Base-by-base conservation (phyloP, 2,329 filamentous ascomycete species). In the Sordariomycetes sp. region DNA sequence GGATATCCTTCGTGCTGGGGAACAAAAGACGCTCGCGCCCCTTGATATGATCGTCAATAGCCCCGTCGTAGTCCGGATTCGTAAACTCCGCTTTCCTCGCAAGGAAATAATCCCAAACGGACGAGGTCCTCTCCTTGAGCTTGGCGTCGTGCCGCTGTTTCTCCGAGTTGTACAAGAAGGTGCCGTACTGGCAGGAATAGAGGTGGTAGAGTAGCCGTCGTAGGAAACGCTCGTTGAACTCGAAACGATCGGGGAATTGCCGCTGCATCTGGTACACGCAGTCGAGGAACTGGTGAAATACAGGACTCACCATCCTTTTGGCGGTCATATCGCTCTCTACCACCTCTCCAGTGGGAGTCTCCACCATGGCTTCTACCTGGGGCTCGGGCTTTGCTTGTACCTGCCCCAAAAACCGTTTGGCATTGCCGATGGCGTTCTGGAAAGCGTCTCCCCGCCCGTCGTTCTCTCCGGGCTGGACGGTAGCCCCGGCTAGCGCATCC, bases 281-380 rank as follows among this genome's bases (percentile, higher is more conserved):
- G 67, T 97, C 94, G 11, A 99, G 81, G 71, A 97, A 99, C 68
- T 99, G 94, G 66, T 99, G 94, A 71, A 99, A 99, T 25, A 99
- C 89, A 0, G 94, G 94, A 60, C 91, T 95, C 37, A 95, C 88
- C 74, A 97, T 94, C 64, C 90, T 94, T n/a, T 86, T 85, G 60
- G 85, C 85, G 0, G 91, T 97, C 11, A 85, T 81, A 64, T 90
- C 84, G 63, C 76, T 74, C n/a, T 79, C 76, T 20, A 77, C 72
- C 40, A 73, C 68, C 53, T 70, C 72, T 32, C 68, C 70, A 18
- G 70, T 70, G 3, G 70, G 67, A 18, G 70, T 66, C 59, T 79
- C 72, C 51, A 72, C 69, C 57, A 71, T 63, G 54, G 71, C 76
- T 25, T 86, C 84, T 55, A 93, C 88, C 0, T 76, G 76, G 1